phyloP scores from a whole-genome alignment of 768 basidiomycete genomes.

The Boletus subcaerulescens region DNA sequence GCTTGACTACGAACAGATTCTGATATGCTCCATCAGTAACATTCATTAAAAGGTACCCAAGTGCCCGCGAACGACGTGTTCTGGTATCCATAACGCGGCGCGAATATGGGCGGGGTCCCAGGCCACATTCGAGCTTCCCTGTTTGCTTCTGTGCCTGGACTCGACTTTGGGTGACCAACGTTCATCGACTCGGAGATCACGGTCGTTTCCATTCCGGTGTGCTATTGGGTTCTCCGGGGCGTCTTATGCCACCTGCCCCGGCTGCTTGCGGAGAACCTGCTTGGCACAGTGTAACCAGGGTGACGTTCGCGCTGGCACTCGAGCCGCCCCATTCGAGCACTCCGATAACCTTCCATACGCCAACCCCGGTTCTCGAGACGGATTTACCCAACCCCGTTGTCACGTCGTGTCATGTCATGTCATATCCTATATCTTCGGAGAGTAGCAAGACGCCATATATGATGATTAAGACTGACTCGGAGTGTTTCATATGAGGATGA shows the following conservation, averaged over 20 bases:
- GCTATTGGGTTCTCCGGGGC: not conserved
- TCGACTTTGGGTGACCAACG: not conserved
- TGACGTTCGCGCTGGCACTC: not conserved
- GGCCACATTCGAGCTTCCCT: not conserved
- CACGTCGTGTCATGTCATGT: not conserved
- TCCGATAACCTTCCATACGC: not conserved
- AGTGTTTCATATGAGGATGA: constrained; percentile 17
- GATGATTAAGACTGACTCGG: not conserved
- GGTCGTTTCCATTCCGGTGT: constrained; percentile 2
- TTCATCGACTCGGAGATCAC: not conserved
- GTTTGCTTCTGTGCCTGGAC: not conserved
- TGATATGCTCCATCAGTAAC: no score
- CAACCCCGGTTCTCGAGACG: no score
- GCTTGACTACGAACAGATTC: no score
- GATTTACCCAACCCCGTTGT: no score
- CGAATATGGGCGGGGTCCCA: no score
- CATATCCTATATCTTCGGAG: constrained; percentile 11
- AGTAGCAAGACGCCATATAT: not conserved
- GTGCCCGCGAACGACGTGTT: no score
- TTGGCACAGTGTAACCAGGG: constrained; percentile 12
- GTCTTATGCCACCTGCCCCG: not conserved
- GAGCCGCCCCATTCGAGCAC: not conserved
- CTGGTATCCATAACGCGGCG: no score
- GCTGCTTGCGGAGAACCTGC: not conserved
- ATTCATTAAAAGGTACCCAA: no score